Evolutionary conservation across 257 asterid species (phyloP).

Genomic region (Vinca minor): DNA sequence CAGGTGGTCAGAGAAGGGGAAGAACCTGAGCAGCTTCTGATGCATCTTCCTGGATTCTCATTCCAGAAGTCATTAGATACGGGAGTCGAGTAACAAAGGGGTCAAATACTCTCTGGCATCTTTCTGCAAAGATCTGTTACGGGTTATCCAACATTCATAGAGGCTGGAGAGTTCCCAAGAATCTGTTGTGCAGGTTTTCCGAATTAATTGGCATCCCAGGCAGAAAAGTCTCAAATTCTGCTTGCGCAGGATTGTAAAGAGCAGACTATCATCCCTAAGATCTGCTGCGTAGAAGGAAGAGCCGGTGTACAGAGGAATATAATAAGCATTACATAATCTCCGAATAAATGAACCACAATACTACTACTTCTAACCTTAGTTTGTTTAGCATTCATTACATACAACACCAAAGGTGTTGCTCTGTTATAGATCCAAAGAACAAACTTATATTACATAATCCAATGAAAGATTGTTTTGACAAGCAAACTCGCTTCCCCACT

Average conservation of each 20-base stretch:
- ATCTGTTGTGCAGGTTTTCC: slow-evolving; percentile 1
- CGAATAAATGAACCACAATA: slow-evolving; percentile 6
- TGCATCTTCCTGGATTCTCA: slow-evolving; percentile 31
- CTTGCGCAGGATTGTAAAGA: slow-evolving; percentile 37
- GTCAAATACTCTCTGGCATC: not conserved
- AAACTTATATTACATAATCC: slow-evolving; percentile 2
- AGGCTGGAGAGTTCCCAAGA: slow-evolving; percentile 3
- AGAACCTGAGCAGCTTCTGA: slow-evolving; percentile 40
- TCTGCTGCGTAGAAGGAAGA: too few species aligned
- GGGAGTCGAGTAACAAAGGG: slow-evolving; percentile 16
- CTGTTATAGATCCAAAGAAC: too few species aligned
- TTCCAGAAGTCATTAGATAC: slow-evolving; percentile 28
- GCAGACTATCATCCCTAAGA: slow-evolving; percentile 8
- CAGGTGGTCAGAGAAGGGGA: slow-evolving; percentile 51
- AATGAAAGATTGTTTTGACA: not conserved
- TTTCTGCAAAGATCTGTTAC: not conserved
- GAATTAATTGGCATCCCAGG: slow-evolving; percentile 36
- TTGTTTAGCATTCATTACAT: slow-evolving; percentile 3
- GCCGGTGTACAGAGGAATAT: slow-evolving; percentile 16
- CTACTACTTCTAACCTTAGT: not conserved
- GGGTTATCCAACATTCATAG: not conserved
- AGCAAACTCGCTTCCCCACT: not conserved
- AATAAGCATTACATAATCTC: slow-evolving; percentile 16
- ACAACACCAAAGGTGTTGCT: slow-evolving; percentile 18
- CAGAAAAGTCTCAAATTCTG: slow-evolving; percentile 28